Base-by-base conservation (phyloP, 2,329 filamentous ascomycete species). In the Sordariomycetes sp. region DNA sequence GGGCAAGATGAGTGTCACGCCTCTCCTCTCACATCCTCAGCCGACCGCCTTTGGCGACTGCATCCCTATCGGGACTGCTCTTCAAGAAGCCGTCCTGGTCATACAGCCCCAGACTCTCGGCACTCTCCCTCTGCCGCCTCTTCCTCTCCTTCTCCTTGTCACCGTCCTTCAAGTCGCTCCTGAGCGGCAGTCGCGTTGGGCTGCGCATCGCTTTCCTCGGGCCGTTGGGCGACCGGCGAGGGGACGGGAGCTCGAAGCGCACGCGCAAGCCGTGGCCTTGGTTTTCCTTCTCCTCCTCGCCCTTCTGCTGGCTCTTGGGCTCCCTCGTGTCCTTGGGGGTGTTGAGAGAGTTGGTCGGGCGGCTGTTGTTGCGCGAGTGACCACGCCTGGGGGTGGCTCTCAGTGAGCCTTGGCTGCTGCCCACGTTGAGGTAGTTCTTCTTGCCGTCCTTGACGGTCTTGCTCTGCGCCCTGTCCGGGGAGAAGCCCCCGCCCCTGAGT, bases 401-500 rank as follows among this genome's bases (percentile, higher is more conserved):
- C 36, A 36, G 19, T 35, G 36, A 23, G 44, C 37, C 16, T 45
- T 52, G n/a, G 30, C 21, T 8, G 14, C 29, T 14, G 21, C 33
- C n/a, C 58, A 72, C 50, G 39, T 56, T 57, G 26, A 70, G 57
- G 40, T 72, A 73, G 35, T 71, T 64, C 36, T 55, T 57, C 16
- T 53, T 57, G 1, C 66, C 62, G 8, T 54, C 63, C 30, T 43
- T 47, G 15, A 45, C 48, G 10, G 46, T 44, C n/a, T 50, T 53
- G 6, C 47, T 40, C 2, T 48, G 46, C n/a, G 49, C 42, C 10
- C 49, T 44, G 1, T 51, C 48, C 4, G 57, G 59, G 5, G 59
- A 54, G 39, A 57, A 59, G 24, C 54, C 57, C 16, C 60, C 60
- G 29, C 57, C 57, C 17, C 61, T 43, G 12, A 64, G 47, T 1